Conservation (phyloP, 2,329 filamentous ascomycete genomes). For the Fusarium pseudonygamai region DNA sequence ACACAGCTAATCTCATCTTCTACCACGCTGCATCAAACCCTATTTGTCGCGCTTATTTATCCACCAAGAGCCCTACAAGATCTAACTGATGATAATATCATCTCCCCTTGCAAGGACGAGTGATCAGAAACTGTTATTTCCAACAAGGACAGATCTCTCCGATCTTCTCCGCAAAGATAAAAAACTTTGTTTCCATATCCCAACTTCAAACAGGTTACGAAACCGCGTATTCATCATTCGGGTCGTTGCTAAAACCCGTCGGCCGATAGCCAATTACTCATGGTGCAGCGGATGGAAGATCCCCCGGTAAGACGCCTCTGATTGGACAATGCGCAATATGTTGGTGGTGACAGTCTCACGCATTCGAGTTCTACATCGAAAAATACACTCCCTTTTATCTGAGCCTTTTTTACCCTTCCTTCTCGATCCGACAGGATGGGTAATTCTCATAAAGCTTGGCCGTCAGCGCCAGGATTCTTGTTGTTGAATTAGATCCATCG, state of each 20-base stretch:
- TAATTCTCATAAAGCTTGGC: conserved; percentile 5
- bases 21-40: background rate
- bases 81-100: background rate
- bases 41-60: background rate
- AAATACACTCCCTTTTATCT: background rate
- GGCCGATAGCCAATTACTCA: conserved; percentile 19
- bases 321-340: background rate
- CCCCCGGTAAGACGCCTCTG: background rate
- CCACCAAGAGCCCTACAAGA: background rate
- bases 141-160: background rate
- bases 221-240: conserved; percentile 26
- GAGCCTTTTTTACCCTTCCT: background rate
- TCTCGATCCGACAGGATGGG: background rate
- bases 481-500: background rate
- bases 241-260: conserved; percentile 18
- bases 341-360: background rate
- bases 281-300: conserved; percentile 24
- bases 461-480: conserved; percentile 6
- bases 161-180: conserved; percentile 8
- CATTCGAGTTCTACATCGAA: background rate
- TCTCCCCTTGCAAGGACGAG: background rate
- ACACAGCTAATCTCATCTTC: conserved; percentile 6
- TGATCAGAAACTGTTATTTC: background rate
- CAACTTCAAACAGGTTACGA: conserved; percentile 9
- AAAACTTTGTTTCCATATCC: background rate